Conservation (phyloP, 1,139 yeast genomes). For the Hemisphaericaspora subhashii region DNA sequence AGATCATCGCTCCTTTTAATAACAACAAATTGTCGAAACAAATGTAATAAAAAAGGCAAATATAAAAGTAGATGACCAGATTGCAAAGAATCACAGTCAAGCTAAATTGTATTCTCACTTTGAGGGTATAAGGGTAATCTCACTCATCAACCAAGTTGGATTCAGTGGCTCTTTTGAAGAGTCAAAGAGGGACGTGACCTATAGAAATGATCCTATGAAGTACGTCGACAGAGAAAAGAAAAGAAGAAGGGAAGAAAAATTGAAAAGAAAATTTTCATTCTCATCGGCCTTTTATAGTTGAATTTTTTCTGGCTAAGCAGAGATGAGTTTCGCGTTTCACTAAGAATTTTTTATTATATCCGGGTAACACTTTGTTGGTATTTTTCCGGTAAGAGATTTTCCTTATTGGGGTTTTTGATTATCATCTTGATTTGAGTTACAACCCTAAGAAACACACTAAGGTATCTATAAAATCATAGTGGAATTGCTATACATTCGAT, state of each 20-base stretch:
- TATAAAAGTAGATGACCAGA: slow-evolving; percentile 73
- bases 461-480: too few relatives aligned
- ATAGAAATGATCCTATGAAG: slow-evolving; percentile 98
- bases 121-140: slow-evolving; percentile 94
- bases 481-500: neutral
- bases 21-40: neutral
- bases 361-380: neutral
- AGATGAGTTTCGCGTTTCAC: too few relatives aligned
- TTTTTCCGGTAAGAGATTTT: too few relatives aligned
- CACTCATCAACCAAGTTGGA: slow-evolving; percentile 99
- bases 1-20: slow-evolving; percentile 99
- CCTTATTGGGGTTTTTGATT: too few relatives aligned
- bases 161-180: slow-evolving; percentile 99
- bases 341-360: neutral
- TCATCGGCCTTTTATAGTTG: slow-evolving; percentile 7
- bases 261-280: slow-evolving; percentile 1
- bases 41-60: slow-evolving; percentile 26
- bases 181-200: slow-evolving; percentile 99
- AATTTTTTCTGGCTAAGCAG: too few relatives aligned
- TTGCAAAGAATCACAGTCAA: slow-evolving; percentile 84
- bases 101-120: slow-evolving; percentile 60
- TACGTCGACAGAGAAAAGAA: slow-evolving; percentile 52
- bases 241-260: slow-evolving; percentile 59
- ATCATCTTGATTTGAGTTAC: too few relatives aligned
- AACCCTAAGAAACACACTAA: too few relatives aligned